Conservation (phyloP, 2,329 filamentous ascomycete species). For the Thelonectria discophora region DNA sequence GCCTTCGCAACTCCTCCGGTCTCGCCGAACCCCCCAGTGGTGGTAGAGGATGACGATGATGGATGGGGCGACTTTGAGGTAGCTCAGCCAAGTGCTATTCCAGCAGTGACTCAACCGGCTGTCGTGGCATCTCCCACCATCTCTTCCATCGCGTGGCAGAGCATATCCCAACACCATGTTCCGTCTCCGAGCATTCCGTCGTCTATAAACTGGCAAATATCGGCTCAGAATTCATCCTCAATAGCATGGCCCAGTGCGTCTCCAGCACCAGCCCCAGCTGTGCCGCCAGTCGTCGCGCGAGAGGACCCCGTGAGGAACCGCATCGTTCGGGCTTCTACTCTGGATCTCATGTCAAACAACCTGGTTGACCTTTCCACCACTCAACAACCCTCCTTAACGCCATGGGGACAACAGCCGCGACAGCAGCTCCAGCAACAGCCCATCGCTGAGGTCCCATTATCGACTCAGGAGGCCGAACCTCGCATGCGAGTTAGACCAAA, state of each 20-base stretch:
- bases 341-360: constrained; percentile 64
- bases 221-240: constrained; percentile 17
- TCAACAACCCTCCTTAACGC: constrained; percentile 14
- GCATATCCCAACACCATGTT: constrained; percentile 10
- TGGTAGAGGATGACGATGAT: constrained; percentile 63
- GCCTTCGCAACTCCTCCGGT: constrained; percentile 13
- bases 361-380: constrained; percentile 52
- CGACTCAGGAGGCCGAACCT: background rate
- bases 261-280: constrained; percentile 19
- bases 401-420: constrained; percentile 23
- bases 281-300: constrained; percentile 12
- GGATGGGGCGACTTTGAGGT: constrained; percentile 75
- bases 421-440: constrained; percentile 24
- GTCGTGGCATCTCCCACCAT: background rate
- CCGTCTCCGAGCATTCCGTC: background rate
- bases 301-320: constrained; percentile 33
- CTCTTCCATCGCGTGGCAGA: constrained; percentile 29
- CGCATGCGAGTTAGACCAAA: constrained; percentile 36
- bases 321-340: constrained; percentile 57
- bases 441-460: background rate
- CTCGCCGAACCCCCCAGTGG: constrained; percentile 26
- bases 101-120: constrained; percentile 11
- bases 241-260: constrained; percentile 32
- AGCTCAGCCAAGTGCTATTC: constrained; percentile 50
- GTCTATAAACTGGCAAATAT: constrained; percentile 12